Conservation (phyloP, 2,329 filamentous ascomycete genomes). For the Xylaria sp. region DNA sequence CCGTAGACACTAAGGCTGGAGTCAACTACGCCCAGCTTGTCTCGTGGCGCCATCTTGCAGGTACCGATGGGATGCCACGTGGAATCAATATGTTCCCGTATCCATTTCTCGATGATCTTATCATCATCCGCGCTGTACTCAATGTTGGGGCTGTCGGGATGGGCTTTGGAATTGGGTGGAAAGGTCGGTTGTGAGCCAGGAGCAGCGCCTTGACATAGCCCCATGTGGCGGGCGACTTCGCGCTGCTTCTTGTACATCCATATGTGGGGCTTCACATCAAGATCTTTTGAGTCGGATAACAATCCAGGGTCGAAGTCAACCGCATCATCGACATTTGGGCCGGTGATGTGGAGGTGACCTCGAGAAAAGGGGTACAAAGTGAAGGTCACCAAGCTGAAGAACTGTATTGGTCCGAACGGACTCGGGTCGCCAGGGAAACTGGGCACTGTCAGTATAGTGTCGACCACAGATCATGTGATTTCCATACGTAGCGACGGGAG, state of each 20-base stretch:
- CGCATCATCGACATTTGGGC: conserved; percentile 33
- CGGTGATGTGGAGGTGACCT: conserved; percentile 69
- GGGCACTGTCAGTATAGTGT: neutral
- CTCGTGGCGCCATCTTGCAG: conserved; percentile 50
- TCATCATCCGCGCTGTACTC: conserved; percentile 60
- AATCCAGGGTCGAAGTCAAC: conserved; percentile 26
- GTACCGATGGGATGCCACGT: conserved; percentile 52
- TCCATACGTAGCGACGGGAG: conserved; percentile 5
- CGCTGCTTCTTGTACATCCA: conserved; percentile 73
- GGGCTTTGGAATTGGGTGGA: conserved; percentile 53
- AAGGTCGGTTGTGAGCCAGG: conserved; percentile 58
- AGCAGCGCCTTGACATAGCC: conserved; percentile 60
- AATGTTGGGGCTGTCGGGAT: conserved; percentile 38
- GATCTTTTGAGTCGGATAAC: conserved; percentile 55
- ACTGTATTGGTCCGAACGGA: conserved; percentile 1
- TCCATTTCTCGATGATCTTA: conserved; percentile 54
- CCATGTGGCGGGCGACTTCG: conserved; percentile 67
- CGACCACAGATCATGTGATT: neutral
- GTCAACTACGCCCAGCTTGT: conserved; percentile 54
- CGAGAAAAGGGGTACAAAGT: conserved; percentile 71
- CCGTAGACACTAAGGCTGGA: conserved; percentile 53
- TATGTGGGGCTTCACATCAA: conserved; percentile 67
- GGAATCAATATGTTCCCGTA: conserved; percentile 50
- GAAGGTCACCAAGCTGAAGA: conserved; percentile 57
- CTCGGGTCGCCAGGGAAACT: conserved; percentile 8